phyloP scores from a whole-genome alignment of 805 yeast species.

The Saturnispora sekii region DNA sequence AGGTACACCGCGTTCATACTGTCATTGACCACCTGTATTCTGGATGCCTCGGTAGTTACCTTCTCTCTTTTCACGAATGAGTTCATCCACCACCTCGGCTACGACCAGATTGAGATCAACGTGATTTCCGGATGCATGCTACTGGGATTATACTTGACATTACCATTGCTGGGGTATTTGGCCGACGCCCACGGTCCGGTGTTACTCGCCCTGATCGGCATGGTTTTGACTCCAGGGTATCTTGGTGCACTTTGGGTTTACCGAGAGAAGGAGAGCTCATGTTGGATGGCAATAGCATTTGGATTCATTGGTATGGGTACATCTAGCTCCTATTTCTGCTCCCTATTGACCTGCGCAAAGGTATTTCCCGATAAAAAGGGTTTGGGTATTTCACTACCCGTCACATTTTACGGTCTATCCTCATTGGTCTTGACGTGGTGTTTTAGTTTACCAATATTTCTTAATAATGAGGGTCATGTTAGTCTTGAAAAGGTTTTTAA shows the following conservation, averaged over 20 bases:
- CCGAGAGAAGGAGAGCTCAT: constrained; percentile 21
- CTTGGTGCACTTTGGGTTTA: constrained; percentile 35
- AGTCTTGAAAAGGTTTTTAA: constrained; percentile 44
- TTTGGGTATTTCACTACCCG: constrained; percentile 79
- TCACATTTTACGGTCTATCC: constrained; percentile 78
- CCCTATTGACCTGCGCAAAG: constrained; percentile 73
- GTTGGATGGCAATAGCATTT: constrained; percentile 40
- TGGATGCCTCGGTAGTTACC: constrained; percentile 74
- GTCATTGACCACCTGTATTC: constrained; percentile 55
- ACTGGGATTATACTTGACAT: constrained; percentile 74
- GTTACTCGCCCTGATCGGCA: constrained; percentile 50
- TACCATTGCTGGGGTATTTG: constrained; percentile 72
- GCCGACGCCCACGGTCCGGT: constrained; percentile 86
- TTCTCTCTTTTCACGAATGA: constrained; percentile 73
- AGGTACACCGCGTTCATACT: constrained; percentile 44
- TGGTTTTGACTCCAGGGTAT: constrained; percentile 63
- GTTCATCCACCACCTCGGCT: constrained; percentile 48
- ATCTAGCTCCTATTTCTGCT: constrained; percentile 60
- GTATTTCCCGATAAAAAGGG: constrained; percentile 72
- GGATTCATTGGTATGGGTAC: constrained; percentile 62
- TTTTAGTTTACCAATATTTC: constrained; percentile 36
- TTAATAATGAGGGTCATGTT: constrained; percentile 22
- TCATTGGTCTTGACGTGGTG: constrained; percentile 63
- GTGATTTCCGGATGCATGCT: constrained; percentile 64
- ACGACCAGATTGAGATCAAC: constrained; percentile 58